Conservation (phyloP, 2,329 filamentous ascomycete species). For the Ophiostoma populinum region DNA sequence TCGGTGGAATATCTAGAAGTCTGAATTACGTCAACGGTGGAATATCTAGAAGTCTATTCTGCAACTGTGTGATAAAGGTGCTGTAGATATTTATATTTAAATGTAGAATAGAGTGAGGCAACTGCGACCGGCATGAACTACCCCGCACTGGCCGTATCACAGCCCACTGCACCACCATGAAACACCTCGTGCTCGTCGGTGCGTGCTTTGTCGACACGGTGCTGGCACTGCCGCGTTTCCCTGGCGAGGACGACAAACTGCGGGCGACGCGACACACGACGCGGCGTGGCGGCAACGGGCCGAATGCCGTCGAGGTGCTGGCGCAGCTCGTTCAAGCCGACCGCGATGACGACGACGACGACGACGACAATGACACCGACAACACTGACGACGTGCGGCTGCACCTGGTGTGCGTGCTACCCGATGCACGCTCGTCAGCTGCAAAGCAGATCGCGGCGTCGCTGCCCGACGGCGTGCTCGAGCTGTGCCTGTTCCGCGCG, state of each 20-base stretch:
- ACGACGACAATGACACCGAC: too few relatives aligned
- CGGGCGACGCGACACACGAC: constrained; percentile 40
- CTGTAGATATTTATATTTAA: too few relatives aligned
- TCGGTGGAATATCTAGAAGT: too few relatives aligned
- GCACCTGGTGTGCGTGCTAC: constrained; percentile 36
- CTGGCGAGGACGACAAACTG: constrained; percentile 54
- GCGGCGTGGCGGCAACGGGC: constrained; percentile 57
- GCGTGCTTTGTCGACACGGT: constrained; percentile 59
- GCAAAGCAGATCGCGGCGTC: constrained; percentile 29
- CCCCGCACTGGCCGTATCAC: too few relatives aligned
- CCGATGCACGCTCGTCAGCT: constrained; percentile 31
- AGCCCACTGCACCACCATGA: too few relatives aligned
- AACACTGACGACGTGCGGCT: constrained; percentile 13
- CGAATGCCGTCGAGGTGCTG: constrained; percentile 55
- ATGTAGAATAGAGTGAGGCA: too few relatives aligned
- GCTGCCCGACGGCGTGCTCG: constrained; percentile 16
- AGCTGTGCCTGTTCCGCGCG: constrained; percentile 40
- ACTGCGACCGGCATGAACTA: too few relatives aligned
- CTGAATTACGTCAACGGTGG: too few relatives aligned
- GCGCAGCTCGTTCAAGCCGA: constrained; percentile 35
- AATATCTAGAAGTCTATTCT: too few relatives aligned
- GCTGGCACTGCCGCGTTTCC: constrained; percentile 49
- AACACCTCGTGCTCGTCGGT: constrained; percentile 45
- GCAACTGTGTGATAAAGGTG: too few relatives aligned
- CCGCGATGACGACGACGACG: background rate